Conservation (phyloP, 306 rosid genomes). For the Cicer chorassanicum region DNA sequence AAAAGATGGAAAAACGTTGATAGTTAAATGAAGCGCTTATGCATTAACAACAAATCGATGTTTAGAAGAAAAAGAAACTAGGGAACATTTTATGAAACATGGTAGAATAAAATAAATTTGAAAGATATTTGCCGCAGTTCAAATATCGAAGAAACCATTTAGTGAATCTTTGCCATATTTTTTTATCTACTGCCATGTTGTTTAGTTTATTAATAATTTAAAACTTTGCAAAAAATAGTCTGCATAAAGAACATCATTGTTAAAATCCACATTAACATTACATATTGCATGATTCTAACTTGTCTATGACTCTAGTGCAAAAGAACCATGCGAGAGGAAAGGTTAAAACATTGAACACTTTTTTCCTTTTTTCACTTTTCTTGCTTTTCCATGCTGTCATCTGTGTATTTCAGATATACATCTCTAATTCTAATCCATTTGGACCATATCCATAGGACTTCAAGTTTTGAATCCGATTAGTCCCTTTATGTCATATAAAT, state of each 20-base stretch:
- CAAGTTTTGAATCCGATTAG: neutral
- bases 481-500: constrained; percentile 8
- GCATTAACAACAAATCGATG: neutral
- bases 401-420: neutral
- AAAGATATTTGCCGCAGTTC: neutral
- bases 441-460: neutral
- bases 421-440: neutral
- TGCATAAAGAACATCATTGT: neutral
- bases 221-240: neutral
- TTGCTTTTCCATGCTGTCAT: neutral
- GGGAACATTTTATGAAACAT: constrained; percentile 9
- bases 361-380: neutral
- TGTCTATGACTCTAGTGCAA: constrained; percentile 12
- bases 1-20: constrained; percentile 3
- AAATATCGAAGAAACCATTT: constrained; percentile 9
- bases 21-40: neutral
- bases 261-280: neutral
- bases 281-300: constrained; percentile 17
- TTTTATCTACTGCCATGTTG: neutral
- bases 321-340: constrained; percentile 21
- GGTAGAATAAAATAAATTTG: neutral
- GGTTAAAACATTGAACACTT: neutral
- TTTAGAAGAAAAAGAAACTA: neutral
- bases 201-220: constrained; percentile 20
- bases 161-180: constrained; percentile 20